Evolutionary conservation across 1,139 yeast genomes (phyloP), one percentile per base, ranked within the genome.

Genomic region (Sugiyamaella pinicola): DNA sequence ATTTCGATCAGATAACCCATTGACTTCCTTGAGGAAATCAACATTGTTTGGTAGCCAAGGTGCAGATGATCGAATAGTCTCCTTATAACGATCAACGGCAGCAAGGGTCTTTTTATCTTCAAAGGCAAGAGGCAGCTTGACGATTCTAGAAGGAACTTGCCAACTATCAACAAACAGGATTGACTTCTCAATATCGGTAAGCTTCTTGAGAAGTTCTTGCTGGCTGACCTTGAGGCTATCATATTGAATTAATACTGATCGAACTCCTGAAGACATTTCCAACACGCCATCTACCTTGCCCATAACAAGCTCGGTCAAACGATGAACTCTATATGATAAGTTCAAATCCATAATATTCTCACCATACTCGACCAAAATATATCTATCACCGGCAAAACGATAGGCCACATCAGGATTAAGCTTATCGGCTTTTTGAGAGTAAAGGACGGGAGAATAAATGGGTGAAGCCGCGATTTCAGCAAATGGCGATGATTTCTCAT

Each of bases 41-140:
- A 91, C 97, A 66, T 93, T 93, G 74, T 90, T 91, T 59, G 99
- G 98, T 66, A 93, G 77, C 98, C 98, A 93, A 46, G 98, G 98
- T 9, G 98, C 99, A 53, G 82, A 82, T 26, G 95, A 79, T 64
- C 98, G 80, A 64, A 93, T 90, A 7, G 99, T 93, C 74, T 93
- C 98, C 69, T 84, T 83, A 71, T 93, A 93, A 70, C 98, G 81
- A 59, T 81, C 81, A 43, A 90, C 98, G 39, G 97, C 96, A 59
- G 82, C 91, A 64, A 91, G 74, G 2, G 96, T 90, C 74, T 85
- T 83, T 60, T 84, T 74, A 68, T 93, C 98, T 74, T 93, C 99
- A 69, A 91, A 93, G 0, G 96, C 97, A 91, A 93, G 86, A 56
- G 99, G 99, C 63, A 93, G 77, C 66, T 81, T 86, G 69, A 93